Evolutionary conservation across 495 filamentous ascomycete species (phyloP), one percentile per base, ranked within the genome.

Genomic region (Trichoderma virens): DNA sequence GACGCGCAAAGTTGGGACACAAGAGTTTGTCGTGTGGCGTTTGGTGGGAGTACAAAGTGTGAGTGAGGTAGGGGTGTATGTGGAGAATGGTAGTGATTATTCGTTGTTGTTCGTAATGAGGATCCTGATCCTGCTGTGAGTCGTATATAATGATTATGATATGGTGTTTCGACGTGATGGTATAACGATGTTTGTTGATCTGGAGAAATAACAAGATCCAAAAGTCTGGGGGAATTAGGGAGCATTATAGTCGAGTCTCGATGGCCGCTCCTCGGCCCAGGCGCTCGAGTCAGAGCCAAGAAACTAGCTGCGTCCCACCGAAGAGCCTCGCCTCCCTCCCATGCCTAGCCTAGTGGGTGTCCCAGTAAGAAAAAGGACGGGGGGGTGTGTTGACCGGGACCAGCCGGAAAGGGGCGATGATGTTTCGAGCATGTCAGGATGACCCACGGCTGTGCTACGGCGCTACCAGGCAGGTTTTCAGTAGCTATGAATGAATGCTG

Each of bases 291-390:
- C 51, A 56, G 51, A 56, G 27, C 20, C 51, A 30, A 30, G 20
- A 56, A 27, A 56, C 51, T 56, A 28, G 23, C 23, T 56, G 51
- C 25, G 51, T 56, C 51, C 51, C 51, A 56, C 51, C 51, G 13
- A 56, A 56, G 51, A 56, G 51, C 51, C 51, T 56, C 51, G 51
- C 51, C 51, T 56, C 51, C 51, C 51, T 56, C 51, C 51, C 51
- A 20, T 56, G 23, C 25, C 51, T 56, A 9, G 51, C 5, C 7
- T 28, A 56, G 23, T 20, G 51, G 23, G 23, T 13, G 51, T 30
- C 43, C 3, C 45, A 25, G 51, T 47, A 18, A 4, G 43, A 23
- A 47, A 23, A 23, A n/a, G 18, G 43, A 18, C 6, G 32, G 43
- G 18, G 41, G 14, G 8, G 43, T 18, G 20, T 30, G 23, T 9